Evolutionary conservation across 2,329 filamentous ascomycete species (phyloP).

Genomic region (Aureobasidium pullulans): DNA sequence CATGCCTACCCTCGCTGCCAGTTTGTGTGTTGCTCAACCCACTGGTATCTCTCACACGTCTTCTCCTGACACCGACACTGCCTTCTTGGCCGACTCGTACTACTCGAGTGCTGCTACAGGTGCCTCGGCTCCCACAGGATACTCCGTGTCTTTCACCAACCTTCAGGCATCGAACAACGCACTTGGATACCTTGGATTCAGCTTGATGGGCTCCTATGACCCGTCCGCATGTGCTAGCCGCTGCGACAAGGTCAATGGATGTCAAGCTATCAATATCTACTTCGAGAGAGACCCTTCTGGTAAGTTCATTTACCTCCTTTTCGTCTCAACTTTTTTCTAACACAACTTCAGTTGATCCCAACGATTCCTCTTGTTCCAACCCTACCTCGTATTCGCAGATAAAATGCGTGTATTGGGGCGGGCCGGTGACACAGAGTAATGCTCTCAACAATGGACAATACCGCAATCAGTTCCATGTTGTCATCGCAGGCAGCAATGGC

Average conservation of each 20-base stretch:
- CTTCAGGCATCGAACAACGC: constrained; percentile 14
- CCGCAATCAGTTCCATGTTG: constrained; percentile 30
- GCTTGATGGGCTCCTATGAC: constrained; percentile 2
- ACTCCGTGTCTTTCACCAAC: constrained; percentile 17
- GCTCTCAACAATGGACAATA: constrained; percentile 29
- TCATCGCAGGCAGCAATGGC: constrained; percentile 37
- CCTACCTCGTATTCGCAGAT: background rate
- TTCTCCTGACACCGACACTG: background rate
- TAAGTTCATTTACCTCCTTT: no score
- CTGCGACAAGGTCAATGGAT: constrained; percentile 11
- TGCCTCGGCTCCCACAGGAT: constrained; percentile 16
- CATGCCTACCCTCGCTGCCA: background rate
- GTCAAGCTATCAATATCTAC: constrained; percentile 15
- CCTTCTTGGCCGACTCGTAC: background rate
- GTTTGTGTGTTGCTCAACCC: background rate
- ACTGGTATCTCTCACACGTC: background rate
- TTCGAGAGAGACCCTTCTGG: constrained; percentile 16
- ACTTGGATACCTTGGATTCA: constrained; percentile 15
- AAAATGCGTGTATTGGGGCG: constrained; percentile 30
- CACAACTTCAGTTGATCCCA: constrained; percentile 16
- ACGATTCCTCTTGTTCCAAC: background rate
- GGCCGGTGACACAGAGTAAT: constrained; percentile 20
- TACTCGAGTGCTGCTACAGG: constrained; percentile 13
- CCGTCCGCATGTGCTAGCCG: constrained; percentile 1
- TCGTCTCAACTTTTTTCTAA: no score